These are phyloP conservation scores for Cymbopogon citratus DNA, from an alignment of 176 grass and related monocot species.

Conservation along the genomic window DNA sequence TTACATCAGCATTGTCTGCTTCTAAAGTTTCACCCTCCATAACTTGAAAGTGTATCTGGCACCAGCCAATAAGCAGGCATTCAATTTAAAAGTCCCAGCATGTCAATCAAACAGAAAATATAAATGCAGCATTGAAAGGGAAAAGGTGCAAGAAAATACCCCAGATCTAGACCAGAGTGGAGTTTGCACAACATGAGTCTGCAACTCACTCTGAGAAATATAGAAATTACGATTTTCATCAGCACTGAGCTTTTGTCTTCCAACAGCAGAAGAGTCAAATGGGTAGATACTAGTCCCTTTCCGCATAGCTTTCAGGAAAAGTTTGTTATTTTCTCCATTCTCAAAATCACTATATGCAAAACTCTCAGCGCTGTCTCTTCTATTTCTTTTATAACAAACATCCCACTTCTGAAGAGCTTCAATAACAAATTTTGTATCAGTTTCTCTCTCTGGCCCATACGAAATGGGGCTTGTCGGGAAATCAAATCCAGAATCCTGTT, in stretches of 20 bases:
- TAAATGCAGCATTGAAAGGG: neutral
- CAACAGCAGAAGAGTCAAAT: slow-evolving; percentile 20
- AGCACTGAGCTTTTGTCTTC: slow-evolving; percentile 33
- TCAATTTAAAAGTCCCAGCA: slow-evolving; percentile 12
- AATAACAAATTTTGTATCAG: slow-evolving; percentile 63
- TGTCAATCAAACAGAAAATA: slow-evolving; percentile 25
- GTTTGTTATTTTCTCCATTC: slow-evolving; percentile 48
- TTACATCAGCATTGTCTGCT: slow-evolving; percentile 2
- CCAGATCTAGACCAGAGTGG: slow-evolving; percentile 81
- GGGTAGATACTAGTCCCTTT: slow-evolving; percentile 52
- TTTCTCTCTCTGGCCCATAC: slow-evolving; percentile 44
- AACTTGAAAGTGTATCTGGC: slow-evolving; percentile 80
- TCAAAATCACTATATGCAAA: slow-evolving; percentile 67
- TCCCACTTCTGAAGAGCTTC: slow-evolving; percentile 98
- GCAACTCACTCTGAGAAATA: slow-evolving; percentile 88
- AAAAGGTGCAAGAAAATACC: slow-evolving; percentile 44
- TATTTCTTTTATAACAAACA: slow-evolving; percentile 78
- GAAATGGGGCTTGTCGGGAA: slow-evolving; percentile 31
- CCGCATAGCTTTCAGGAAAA: slow-evolving; percentile 53
- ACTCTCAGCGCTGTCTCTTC: slow-evolving; percentile 61
- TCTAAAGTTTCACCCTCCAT: slow-evolving; percentile 41
- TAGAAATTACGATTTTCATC: slow-evolving; percentile 66
- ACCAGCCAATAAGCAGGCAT: slow-evolving; percentile 18
- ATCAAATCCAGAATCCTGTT: slow-evolving; percentile 42
- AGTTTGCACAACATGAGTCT: slow-evolving; percentile 55